Evolutionary conservation across 1,284 basidiomycete genomes (phyloP), one percentile per base, ranked within the genome.

Genomic region (Erythrobasidium hasegawianum): DNA sequence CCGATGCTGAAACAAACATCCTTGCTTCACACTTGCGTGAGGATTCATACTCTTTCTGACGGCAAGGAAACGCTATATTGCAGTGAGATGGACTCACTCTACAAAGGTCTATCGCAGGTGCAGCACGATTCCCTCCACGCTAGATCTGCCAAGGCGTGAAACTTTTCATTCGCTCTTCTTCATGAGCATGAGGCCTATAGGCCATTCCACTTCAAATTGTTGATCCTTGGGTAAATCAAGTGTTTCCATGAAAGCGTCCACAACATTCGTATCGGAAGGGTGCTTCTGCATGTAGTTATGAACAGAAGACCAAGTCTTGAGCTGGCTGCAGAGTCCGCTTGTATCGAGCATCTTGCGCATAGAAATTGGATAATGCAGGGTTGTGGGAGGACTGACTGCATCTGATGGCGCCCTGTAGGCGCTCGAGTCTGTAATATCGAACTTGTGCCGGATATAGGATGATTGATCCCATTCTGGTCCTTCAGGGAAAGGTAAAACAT

Each of bases 281-380:
- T 65, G 41, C 27, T 58, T 73, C 69, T 87, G 85, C 52, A 85
- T 82, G 76, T 83, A 92, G 1, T 83, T 85, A 69, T 89, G 84
- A 38, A 89, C 77, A 1, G 88, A 81, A 67, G 86, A 88, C 77
- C 83, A 85, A 0, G 89, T 90, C 47, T 84, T 80, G 10, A 92
- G 77, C 75, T 91, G 93, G 0, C 77, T 82, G 7, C 86, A 80
- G 0, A 92, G 75, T 64, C 83, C 83, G 2, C 80, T 76, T 85
- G 87, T 86, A 0, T 81, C 82, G 81, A 87, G 83, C 10, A 76
- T 78, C 69, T 84, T 85, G 38, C 77, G 81, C 79, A 90, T 79
- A 60, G 79, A 59, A 86, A 80, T 0, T 82, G 83, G 3, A 38
- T n/a, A 38, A 38, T 64, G 64, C 2, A 13, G 18, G 1, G 64